Conservation (phyloP, 73 alveolate species). For the Breviolum minutum region DNA sequence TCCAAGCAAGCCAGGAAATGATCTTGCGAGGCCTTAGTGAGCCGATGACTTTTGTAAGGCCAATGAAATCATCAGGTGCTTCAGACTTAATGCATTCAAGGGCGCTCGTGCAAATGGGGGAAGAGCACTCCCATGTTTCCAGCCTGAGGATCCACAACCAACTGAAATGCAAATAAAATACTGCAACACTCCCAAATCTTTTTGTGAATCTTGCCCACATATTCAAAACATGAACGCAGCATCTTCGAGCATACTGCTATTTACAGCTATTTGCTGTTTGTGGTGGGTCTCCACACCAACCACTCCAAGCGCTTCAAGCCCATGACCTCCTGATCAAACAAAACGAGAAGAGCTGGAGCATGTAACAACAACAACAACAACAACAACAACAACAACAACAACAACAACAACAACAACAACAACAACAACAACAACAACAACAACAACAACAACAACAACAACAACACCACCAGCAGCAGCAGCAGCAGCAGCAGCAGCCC, state of each 20-base stretch:
- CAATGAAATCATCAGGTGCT: background rate
- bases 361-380: too few species aligned
- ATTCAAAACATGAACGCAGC: background rate
- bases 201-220: background rate
- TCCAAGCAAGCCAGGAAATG: slow-evolving; percentile 23
- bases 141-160: background rate
- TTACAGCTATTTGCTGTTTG: too few species aligned
- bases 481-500: background rate
- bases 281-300: slow-evolving; percentile 5
- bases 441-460: background rate
- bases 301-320: slow-evolving; percentile 67
- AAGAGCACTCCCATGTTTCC: slow-evolving; percentile 39
- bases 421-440: too few species aligned
- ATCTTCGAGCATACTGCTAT: background rate
- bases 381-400: too few species aligned
- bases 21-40: background rate
- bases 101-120: slow-evolving; percentile 9
- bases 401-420: too few species aligned
- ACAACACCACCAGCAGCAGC: too few species aligned
- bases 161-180: background rate
- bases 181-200: too few species aligned
- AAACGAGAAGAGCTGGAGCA: background rate
- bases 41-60: background rate
- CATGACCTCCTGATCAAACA: background rate
- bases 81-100: background rate